Percentiles rank a stretch among this genome's conserved stretches.
Conservation (phyloP, 1,284 basidiomycete species). For the Heliocybe sulcata region DNA sequence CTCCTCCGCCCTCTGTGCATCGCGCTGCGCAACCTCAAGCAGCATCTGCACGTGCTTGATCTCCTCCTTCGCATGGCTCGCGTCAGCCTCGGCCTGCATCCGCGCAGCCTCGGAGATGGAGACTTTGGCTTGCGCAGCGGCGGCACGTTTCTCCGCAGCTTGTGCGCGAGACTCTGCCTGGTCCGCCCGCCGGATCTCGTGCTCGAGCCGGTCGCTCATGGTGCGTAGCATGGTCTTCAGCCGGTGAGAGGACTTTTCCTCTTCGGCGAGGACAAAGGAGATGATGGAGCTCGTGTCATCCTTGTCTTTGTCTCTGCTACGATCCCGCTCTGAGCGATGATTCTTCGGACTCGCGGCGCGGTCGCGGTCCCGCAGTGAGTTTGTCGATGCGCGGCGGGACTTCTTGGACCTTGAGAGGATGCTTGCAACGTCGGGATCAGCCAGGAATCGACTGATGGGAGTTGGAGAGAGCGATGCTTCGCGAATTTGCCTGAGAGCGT, state of each 20-base stretch:
- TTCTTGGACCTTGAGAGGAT: neutral
- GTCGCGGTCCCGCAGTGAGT: neutral
- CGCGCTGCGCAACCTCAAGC: constrained; percentile 41
- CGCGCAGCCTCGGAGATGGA: constrained; percentile 37
- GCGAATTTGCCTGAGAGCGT: neutral
- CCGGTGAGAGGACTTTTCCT: constrained; percentile 50
- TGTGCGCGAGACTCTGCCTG: constrained; percentile 44
- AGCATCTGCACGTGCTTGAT: constrained; percentile 38
- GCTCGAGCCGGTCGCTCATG: constrained; percentile 48
- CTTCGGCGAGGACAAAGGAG: constrained; percentile 46
- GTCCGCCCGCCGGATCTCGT: constrained; percentile 46
- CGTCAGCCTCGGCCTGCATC: constrained; percentile 38
- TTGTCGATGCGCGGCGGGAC: neutral
- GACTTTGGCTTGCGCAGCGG: constrained; percentile 31
- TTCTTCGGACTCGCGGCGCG: neutral
- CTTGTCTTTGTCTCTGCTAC: constrained; percentile 13
- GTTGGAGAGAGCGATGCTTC: neutral
- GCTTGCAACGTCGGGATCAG: neutral
- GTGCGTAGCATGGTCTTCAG: constrained; percentile 47
- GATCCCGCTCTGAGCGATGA: constrained; percentile 10
- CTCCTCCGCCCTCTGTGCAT: constrained; percentile 33
- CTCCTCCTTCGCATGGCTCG: constrained; percentile 40
- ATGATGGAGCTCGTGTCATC: constrained; percentile 24
- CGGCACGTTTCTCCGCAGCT: constrained; percentile 41
- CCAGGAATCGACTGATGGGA: neutral